Conservation (phyloP, 176 grass and related monocot genomes). For the Metroxylon sagu region DNA sequence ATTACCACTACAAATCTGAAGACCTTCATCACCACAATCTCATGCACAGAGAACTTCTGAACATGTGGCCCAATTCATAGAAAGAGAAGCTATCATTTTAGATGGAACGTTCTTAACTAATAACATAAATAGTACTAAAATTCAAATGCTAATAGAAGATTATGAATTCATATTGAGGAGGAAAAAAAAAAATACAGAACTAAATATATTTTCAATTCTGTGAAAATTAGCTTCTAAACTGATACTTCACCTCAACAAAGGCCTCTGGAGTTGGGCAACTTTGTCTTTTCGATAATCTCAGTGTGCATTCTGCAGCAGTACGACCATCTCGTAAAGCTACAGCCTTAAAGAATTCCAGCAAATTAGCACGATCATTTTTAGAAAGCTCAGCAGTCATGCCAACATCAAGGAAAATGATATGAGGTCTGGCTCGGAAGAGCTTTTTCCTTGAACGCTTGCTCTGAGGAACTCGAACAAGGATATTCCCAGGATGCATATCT, state of each 20-base stretch:
- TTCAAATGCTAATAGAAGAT: no score
- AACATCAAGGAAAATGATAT: constrained; percentile 90
- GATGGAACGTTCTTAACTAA: no score
- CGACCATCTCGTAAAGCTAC: constrained; percentile 77
- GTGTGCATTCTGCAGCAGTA: constrained; percentile 77
- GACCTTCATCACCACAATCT: no score
- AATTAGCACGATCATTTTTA: constrained; percentile 62
- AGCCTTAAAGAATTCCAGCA: constrained; percentile 82
- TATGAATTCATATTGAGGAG: no score
- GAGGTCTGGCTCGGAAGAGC: constrained; percentile 70
- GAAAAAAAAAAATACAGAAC: no score
- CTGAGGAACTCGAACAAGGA: constrained; percentile 72
- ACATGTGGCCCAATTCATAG: no score
- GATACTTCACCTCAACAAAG: constrained; percentile 65
- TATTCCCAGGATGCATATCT: constrained; percentile 97
- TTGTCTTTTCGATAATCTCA: constrained; percentile 71
- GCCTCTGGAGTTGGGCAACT: constrained; percentile 72
- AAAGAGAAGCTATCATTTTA: no score
- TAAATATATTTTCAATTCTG: no score
- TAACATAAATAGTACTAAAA: no score
- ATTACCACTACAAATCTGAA: no score
- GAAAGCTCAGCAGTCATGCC: constrained; percentile 95
- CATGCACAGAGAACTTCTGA: no score
- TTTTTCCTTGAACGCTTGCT: constrained; percentile 43
- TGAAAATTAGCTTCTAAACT: constrained; percentile 8